Base-by-base conservation (phyloP, 2,329 filamentous ascomycete genomes). In the Pseudodiploospora longispora region DNA sequence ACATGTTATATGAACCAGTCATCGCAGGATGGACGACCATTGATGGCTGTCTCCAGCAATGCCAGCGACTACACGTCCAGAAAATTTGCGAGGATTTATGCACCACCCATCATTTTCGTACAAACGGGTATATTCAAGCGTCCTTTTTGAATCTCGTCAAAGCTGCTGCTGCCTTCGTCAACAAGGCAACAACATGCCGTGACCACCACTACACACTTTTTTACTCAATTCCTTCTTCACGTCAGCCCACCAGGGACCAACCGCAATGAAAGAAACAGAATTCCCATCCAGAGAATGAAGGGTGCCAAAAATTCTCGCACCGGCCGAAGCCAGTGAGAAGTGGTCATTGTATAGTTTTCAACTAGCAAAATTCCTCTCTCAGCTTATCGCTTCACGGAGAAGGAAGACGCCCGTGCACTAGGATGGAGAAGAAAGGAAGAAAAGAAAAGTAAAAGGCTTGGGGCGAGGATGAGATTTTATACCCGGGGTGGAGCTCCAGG, bases 361-460 rank as follows among this genome's bases (percentile, higher is more conserved):
- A 86, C 82, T 84, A 85, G 82, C 82, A 85, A 85, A 85, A 83
- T 82, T 85, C 82, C 78, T 85, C 82, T 85, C 81, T 83, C 80
- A 66, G 65, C 65, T 66, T 76, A 80, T 80, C 76, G 78, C 80
- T 78, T 85, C 65, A 67, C 63, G 63, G 65, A 67, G 64, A 67
- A 67, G 64, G 65, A 67, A 67, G 81, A 82, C 75, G 81, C 82
- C 82, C 80, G 67, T 80, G 79, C 80, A 82, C 77, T 73, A 57
- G 69, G 72, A 76, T 76, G 66, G 62, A 56, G 68, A 67, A 50
- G 62, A 67, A 73, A 71, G 66, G 56, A 61, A 64, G 31, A 63
- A 66, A 66, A 63, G 52, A 59, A 56, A 30, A 27, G 9, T 46
- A 49, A 63, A 66, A 58, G 19, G 1, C 30, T 3, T 41, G 56